phyloP scores from a whole-genome alignment of 495 filamentous ascomycete species.

The Aspergillus haitiensis region DNA sequence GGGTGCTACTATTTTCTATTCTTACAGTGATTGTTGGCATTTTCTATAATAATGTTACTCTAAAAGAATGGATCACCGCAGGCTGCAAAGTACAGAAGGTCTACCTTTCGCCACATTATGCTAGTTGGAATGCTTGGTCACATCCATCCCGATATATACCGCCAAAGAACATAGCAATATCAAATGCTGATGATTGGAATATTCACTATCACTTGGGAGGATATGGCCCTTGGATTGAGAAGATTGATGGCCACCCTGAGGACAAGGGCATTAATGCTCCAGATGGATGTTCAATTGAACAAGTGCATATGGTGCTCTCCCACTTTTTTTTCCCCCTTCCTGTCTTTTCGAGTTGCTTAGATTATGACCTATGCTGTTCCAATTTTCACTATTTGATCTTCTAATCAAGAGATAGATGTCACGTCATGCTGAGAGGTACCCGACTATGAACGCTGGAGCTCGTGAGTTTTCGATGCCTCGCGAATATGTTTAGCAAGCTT shows the following conservation, averaged over 20 bases:
- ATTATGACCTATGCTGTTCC: too few relatives aligned
- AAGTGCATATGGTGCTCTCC: conserved; percentile 56
- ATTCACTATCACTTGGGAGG: conserved; percentile 58
- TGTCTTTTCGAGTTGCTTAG: neutral
- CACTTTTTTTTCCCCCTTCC: conserved; percentile 16
- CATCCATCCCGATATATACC: conserved; percentile 11
- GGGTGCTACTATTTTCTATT: conserved; percentile 1
- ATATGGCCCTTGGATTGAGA: conserved; percentile 61
- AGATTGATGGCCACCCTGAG: conserved; percentile 40
- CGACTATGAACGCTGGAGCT: conserved; percentile 50
- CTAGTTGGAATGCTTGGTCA: conserved; percentile 31
- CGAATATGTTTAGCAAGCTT: too few relatives aligned
- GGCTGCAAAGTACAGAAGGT: neutral
- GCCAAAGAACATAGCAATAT: neutral
- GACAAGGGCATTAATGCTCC: conserved; percentile 44
- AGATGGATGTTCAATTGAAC: conserved; percentile 51
- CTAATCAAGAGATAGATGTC: conserved; percentile 46
- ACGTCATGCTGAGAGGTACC: conserved; percentile 60
- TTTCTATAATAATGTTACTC: conserved; percentile 9
- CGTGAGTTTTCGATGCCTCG: conserved; percentile 38
- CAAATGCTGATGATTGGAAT: conserved; percentile 44
- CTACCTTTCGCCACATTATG: conserved; percentile 20
- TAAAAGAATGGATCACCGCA: conserved; percentile 5
- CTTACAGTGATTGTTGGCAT: conserved; percentile 7
- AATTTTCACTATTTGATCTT: neutral